Percentiles rank a stretch among this genome's conserved stretches.
Conservation (phyloP, 306 rosid genomes). For the Luffa acutangula region DNA sequence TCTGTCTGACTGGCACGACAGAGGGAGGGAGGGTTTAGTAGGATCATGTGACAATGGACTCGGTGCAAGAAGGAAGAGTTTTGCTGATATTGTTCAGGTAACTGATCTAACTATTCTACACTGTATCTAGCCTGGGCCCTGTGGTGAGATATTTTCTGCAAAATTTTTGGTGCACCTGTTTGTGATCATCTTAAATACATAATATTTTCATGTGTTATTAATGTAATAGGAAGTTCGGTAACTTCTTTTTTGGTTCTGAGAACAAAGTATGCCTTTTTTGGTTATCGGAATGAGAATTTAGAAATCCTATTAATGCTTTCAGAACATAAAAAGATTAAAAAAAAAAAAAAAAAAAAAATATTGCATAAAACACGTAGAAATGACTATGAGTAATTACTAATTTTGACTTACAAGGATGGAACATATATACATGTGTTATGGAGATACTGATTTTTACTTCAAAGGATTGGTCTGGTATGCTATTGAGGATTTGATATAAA, state of each 20-base stretch:
- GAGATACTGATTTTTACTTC: background rate
- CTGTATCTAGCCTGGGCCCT: background rate
- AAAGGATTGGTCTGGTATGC: background rate
- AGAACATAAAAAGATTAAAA: background rate
- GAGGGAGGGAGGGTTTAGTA: slow-evolving; percentile 30
- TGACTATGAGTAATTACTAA: background rate
- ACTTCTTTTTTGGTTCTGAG: background rate
- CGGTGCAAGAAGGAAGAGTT: slow-evolving; percentile 65
- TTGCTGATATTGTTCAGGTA: slow-evolving; percentile 81
- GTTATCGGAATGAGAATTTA: background rate
- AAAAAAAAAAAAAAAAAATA: too few species aligned
- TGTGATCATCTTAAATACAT: background rate
- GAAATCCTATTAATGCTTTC: background rate
- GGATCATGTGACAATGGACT: slow-evolving; percentile 46
- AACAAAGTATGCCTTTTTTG: background rate
- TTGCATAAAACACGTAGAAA: background rate
- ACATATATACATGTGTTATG: background rate
- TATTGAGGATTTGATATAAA: background rate
- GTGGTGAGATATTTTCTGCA: background rate
- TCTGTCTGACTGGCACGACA: slow-evolving; percentile 43
- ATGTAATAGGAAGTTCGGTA: background rate
- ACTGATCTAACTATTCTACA: slow-evolving; percentile 1
- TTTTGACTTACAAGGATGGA: background rate
- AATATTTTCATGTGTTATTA: background rate
- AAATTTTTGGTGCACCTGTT: background rate